Conservation (phyloP, 371 early-diverging fungal genomes). For the Nematocida parisii region DNA sequence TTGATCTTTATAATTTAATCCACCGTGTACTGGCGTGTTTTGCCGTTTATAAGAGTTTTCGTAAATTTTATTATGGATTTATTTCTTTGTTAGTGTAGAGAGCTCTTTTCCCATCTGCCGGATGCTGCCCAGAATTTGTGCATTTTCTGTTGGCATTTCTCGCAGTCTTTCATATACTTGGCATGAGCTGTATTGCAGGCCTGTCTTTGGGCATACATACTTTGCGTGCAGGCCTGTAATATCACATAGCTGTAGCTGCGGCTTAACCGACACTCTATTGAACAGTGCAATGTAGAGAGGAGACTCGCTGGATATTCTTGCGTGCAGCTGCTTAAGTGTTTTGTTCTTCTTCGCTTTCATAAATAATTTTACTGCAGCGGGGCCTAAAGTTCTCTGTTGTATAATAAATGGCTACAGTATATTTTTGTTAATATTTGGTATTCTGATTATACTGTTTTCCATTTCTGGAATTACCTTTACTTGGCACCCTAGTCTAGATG, state of each 20-base stretch:
- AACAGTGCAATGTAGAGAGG: slow-evolving; percentile 56
- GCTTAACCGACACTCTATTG: slow-evolving; percentile 52
- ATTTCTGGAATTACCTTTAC: slow-evolving; percentile 77
- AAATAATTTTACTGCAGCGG: not conserved
- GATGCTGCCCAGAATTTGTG: slow-evolving; percentile 33
- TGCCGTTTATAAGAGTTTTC: not conserved
- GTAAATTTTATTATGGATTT: not conserved
- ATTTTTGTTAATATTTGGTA: slow-evolving; percentile 91
- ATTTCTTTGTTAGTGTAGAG: slow-evolving; percentile 14
- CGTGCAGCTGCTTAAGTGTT: slow-evolving; percentile 58
- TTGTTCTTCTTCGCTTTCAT: slow-evolving; percentile 55
- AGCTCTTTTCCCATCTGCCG: slow-evolving; percentile 39
- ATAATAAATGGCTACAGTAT: slow-evolving; percentile 68
- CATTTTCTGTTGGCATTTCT: slow-evolving; percentile 45
- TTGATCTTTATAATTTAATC: not conserved
- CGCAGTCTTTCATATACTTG: slow-evolving; percentile 65
- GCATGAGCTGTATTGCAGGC: slow-evolving; percentile 63
- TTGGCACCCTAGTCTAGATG: slow-evolving; percentile 95
- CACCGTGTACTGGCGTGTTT: not conserved
- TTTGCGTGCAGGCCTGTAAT: slow-evolving; percentile 67
- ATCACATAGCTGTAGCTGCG: slow-evolving; percentile 66
- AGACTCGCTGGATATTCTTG: slow-evolving; percentile 34
- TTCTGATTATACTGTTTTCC: slow-evolving; percentile 79
- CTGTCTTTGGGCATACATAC: slow-evolving; percentile 67
- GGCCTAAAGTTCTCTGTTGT: slow-evolving; percentile 3